phyloP scores from a whole-genome alignment of 805 yeast species.

The Yarrowia divulgata region DNA sequence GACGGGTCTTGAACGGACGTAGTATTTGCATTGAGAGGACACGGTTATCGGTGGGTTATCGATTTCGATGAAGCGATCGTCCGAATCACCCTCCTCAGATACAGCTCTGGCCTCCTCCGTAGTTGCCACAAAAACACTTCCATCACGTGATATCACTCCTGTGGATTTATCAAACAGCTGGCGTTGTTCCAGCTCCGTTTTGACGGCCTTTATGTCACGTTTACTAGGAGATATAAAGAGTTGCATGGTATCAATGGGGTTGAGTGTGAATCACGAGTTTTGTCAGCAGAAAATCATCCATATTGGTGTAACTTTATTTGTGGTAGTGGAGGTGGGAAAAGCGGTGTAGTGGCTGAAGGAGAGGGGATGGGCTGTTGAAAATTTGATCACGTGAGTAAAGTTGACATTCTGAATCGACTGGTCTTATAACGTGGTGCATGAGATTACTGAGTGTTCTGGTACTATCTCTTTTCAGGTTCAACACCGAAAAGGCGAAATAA shows the following conservation, averaged over 20 bases:
- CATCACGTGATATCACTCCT: conserved; percentile 23
- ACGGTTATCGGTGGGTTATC: background rate
- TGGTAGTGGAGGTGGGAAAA: background rate
- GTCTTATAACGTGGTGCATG: too few species aligned
- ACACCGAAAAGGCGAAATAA: too few species aligned
- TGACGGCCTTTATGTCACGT: conserved; percentile 11
- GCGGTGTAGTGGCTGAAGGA: too few species aligned
- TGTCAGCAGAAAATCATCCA: too few species aligned
- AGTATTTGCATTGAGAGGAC: background rate
- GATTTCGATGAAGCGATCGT: background rate
- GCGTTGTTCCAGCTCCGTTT: conserved; percentile 21
- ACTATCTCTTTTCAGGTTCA: background rate
- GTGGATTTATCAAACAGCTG: conserved; percentile 13
- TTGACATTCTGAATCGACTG: background rate
- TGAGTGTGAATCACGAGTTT: too few species aligned
- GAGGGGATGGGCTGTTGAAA: background rate
- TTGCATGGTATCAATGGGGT: conserved; percentile 20
- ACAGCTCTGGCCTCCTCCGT: background rate
- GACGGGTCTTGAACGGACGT: background rate
- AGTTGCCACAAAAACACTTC: conserved; percentile 15
- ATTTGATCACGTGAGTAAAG: background rate
- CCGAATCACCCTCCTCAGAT: background rate
- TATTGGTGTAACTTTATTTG: conserved; percentile 12
- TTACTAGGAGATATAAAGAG: conserved; percentile 12
- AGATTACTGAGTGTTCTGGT: background rate